phyloP scores from a whole-genome alignment of 768 basidiomycete genomes.

The Tricholomella constricta region DNA sequence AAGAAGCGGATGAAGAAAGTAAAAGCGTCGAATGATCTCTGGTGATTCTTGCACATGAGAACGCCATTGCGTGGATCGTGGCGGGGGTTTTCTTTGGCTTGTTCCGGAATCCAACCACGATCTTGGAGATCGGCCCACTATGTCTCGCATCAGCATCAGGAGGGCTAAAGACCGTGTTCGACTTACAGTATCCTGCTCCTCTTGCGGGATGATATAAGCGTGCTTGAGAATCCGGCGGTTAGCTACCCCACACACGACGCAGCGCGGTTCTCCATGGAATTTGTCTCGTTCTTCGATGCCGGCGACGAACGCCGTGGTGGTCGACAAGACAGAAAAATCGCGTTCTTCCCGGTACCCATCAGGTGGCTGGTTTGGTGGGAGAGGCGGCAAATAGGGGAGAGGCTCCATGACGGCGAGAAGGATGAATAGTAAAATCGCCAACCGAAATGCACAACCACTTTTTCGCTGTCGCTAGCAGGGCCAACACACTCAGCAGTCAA shows the following conservation, averaged over 20 bases:
- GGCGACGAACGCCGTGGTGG: not conserved
- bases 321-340: not conserved
- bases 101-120: constrained; percentile 24
- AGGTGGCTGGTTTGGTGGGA: not conserved
- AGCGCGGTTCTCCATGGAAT: not conserved
- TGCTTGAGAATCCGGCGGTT: not conserved
- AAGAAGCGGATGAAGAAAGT: constrained; percentile 27
- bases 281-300: not conserved
- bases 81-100: constrained; percentile 15
- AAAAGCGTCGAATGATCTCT: constrained; percentile 17
- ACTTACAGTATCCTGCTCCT: not conserved
- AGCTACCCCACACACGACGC: not conserved
- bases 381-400: not conserved
- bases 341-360: not conserved
- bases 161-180: constrained; percentile 4
- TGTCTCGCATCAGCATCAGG: constrained; percentile 11
- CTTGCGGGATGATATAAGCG: not conserved
- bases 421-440: no score
- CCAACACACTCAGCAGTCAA: no score
- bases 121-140: constrained; percentile 25
- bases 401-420: no score
- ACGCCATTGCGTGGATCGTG: constrained; percentile 27
- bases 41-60: constrained; percentile 22
- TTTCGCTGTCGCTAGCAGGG: no score
- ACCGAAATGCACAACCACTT: no score